Evolutionary conservation across 192 early-diverging fungal genomes (phyloP).

Genomic region (Paraglomus occultum): DNA sequence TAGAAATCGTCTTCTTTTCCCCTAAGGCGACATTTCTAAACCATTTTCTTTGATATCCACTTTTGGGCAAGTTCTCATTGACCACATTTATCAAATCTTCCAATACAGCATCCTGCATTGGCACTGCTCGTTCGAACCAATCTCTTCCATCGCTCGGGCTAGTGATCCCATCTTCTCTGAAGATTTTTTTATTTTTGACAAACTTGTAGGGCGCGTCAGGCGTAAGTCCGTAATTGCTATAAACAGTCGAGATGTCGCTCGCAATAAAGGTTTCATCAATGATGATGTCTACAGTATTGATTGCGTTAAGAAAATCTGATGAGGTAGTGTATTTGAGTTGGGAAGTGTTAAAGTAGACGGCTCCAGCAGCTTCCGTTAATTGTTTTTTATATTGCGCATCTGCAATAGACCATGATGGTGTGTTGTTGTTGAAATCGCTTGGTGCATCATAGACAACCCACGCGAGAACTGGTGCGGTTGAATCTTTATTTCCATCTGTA

Average conservation of each 20-base stretch:
- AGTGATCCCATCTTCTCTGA: conserved; percentile 65
- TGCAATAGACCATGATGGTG: conserved; percentile 58
- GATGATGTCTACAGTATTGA: conserved; percentile 59
- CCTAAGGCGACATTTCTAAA: conserved; percentile 65
- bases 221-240: conserved; percentile 56
- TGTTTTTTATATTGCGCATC: conserved; percentile 57
- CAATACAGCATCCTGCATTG: conserved; percentile 65
- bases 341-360: conserved; percentile 49
- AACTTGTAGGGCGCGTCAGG: conserved; percentile 54
- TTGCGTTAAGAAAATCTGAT: conserved; percentile 49
- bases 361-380: conserved; percentile 67
- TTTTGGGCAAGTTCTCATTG: conserved; percentile 53
- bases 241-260: conserved; percentile 47
- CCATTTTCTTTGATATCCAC: conserved; percentile 56
- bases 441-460: conserved; percentile 63
- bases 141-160: conserved; percentile 61
- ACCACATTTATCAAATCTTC: conserved; percentile 67
- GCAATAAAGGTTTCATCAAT: conserved; percentile 69
- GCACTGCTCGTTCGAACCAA: conserved; percentile 69
- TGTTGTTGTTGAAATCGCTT: conserved; percentile 64
- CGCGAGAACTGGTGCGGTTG: conserved; percentile 52
- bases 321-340: conserved; percentile 37
- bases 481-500: not conserved
- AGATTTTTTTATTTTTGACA: conserved; percentile 58
- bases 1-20: conserved; percentile 49